These are phyloP conservation scores for Anthracocystis panici-leucophaei DNA, from an alignment of 1,284 basidiomycete genomes.

Conservation along the genomic window DNA sequence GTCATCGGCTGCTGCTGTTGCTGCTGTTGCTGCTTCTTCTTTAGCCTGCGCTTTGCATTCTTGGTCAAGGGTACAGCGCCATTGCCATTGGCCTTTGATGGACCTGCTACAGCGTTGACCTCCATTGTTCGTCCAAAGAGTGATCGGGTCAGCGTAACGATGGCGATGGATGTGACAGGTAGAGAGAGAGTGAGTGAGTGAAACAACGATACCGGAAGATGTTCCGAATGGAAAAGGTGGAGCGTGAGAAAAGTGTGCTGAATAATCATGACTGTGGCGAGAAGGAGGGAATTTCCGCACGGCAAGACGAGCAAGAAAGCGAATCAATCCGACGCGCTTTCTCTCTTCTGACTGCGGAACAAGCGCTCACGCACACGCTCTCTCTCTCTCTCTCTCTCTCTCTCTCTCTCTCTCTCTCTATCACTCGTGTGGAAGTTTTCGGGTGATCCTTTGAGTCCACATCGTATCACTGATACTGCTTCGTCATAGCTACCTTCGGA, in stretches of 20 bases:
- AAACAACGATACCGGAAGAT: slow-evolving; percentile 5
- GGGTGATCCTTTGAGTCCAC: background rate
- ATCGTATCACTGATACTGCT: background rate
- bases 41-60: slow-evolving; percentile 65
- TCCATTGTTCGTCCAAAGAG: slow-evolving; percentile 14
- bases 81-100: slow-evolving; percentile 12
- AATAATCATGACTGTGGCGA: slow-evolving; percentile 9
- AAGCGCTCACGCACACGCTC: background rate
- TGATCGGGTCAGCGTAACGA: background rate
- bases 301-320: background rate
- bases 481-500: background rate
- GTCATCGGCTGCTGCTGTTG: slow-evolving; percentile 19
- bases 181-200: background rate
- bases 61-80: slow-evolving; percentile 48
- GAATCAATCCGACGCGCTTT: background rate
- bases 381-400: background rate
- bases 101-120: slow-evolving; percentile 25
- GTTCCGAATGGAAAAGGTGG: slow-evolving; percentile 2
- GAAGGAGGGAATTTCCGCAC: slow-evolving; percentile 1
- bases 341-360: slow-evolving; percentile 10
- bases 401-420: background rate
- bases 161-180: too few relatives aligned
- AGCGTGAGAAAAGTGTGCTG: slow-evolving; percentile 1
- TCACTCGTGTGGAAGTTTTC: background rate
- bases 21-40: slow-evolving; percentile 62